Evolutionary conservation across 83 land plant genomes (phyloP), one percentile per base, ranked within the genome.

Genomic region (Picea mariana): DNA sequence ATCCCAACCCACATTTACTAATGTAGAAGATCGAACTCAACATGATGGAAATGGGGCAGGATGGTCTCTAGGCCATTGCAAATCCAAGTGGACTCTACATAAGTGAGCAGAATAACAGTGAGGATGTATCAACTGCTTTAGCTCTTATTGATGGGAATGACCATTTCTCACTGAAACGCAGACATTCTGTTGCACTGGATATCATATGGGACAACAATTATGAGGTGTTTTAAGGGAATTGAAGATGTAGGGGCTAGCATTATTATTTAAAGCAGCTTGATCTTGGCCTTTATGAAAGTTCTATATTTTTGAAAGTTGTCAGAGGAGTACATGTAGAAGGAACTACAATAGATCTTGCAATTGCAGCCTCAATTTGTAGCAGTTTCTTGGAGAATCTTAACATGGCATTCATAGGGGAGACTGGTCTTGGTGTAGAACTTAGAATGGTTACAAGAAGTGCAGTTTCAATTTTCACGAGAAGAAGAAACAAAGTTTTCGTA

Each of bases 371-470:
- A 58, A 93, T 97, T 84, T 93, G 95, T 77, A 95, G 99, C 93
- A 97, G 98, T 67, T 92, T 89, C 82, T 80, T 94, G 82, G 99
- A 94, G 81, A 82, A 96, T 16, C 82, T 82, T 64, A 85, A 87
- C 67, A 84, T 87, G 80, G 98, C 91, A 61, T 97, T 97, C 76
- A 92, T 97, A 67, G 99, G 96, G 24, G 99, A 97, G 90, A 83
- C 95, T 80, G 99, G 98, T 38, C 95, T 97, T 78, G 95, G 95
- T 85, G 99, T 98, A 60, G 99, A 95, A 86, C 92, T 97, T 75
- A 91, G 96, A 78, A 61, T 67, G 81, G 98, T 97, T 31, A 31
- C 31, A 31, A 31, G 31, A 31, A 31, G 31, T 31, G 31, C 31
- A 31, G 31, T 31, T 31, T 31, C 31, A 31, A 31, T 31, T 31